Evolutionary conservation across 2,329 filamentous ascomycete genomes (phyloP), one percentile per base, ranked within the genome.

Genomic region (Catunica adiposa): DNA sequence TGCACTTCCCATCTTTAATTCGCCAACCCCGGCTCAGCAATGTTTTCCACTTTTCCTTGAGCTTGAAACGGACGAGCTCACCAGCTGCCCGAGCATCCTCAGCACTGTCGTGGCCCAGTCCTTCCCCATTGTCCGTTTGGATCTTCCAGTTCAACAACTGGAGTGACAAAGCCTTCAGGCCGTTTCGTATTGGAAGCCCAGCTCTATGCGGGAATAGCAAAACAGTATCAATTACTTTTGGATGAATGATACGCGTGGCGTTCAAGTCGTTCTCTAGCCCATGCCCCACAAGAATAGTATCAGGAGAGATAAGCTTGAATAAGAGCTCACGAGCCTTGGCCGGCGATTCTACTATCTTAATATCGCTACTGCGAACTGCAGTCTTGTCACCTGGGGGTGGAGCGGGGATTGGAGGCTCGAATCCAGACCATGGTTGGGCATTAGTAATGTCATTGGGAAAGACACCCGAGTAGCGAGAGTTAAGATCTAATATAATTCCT

Each of bases 221-320:
- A 0, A 88, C 80, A 0, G 89, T 96, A 66, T 97, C 90, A 63
- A 96, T 78, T 55, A 96, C 74, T 0, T 78, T 84, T 0, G 85
- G 86, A 63, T 97, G 92, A 47, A 95, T 82, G 53, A 97, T 77
- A 37, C 90, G 84, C 42, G 84, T 75, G 1, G 83, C 79, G 65
- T 95, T 96, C 56, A 98, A 77, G 63, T 98, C 92, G 65, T 98
- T 98, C 64, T 98, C 92, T 7, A 97, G 79, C 0, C 88, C 89
- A 66, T 98, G 92, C 0, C 92, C 92, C 50, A 98, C 86, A 0
- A 98, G 70, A 0, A 89, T 86, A 0, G 89, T 98, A 0, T 76
- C 70, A 0, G 88, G 85, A 1, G 81, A 77, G 52, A 98, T 75
- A 54, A 86, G 75, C 0, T 77, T 75, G 67, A 94, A 87, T 7